These are phyloP conservation scores for Aaosphaeria arxii DNA, from an alignment of 2,329 filamentous ascomycete genomes.

Conservation along the genomic window DNA sequence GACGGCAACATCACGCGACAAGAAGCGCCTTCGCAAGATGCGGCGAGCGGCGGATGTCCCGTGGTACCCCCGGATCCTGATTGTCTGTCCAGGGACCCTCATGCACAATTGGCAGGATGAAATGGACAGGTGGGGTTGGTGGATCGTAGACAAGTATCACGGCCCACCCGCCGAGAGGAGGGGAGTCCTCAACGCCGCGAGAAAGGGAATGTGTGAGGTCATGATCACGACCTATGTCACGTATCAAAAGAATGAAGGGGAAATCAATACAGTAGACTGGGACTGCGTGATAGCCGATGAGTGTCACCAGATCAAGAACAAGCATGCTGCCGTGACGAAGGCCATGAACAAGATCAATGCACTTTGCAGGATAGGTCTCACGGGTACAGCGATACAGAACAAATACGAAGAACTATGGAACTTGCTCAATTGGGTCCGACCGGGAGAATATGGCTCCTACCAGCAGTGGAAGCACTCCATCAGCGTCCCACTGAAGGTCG, in stretches of 20 bases:
- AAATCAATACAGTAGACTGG: constrained; percentile 84
- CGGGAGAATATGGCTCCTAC: constrained; percentile 65
- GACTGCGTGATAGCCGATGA: constrained; percentile 94
- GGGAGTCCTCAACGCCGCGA: constrained; percentile 68
- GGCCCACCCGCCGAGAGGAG: constrained; percentile 63
- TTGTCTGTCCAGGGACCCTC: constrained; percentile 84
- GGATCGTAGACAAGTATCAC: constrained; percentile 82
- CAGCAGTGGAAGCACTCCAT: constrained; percentile 78
- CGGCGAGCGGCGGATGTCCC: constrained; percentile 55
- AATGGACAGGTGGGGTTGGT: constrained; percentile 89
- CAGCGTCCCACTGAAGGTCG: constrained; percentile 74
- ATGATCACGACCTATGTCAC: constrained; percentile 94
- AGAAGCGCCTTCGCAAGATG: constrained; percentile 83
- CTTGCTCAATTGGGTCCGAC: constrained; percentile 92
- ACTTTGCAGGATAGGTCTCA: constrained; percentile 87
- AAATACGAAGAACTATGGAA: constrained; percentile 98
- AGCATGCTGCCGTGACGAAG: constrained; percentile 71
- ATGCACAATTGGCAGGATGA: constrained; percentile 92
- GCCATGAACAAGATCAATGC: constrained; percentile 90
- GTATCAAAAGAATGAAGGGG: constrained; percentile 71
- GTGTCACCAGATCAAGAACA: constrained; percentile 85
- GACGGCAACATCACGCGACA: constrained; percentile 81
- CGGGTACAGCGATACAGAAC: constrained; percentile 95
- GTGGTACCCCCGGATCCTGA: constrained; percentile 82
- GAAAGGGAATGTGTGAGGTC: constrained; percentile 76